These are phyloP conservation scores for Eustoma russellianum DNA, from an alignment of 257 asterid genomes.

Conservation along the genomic window DNA sequence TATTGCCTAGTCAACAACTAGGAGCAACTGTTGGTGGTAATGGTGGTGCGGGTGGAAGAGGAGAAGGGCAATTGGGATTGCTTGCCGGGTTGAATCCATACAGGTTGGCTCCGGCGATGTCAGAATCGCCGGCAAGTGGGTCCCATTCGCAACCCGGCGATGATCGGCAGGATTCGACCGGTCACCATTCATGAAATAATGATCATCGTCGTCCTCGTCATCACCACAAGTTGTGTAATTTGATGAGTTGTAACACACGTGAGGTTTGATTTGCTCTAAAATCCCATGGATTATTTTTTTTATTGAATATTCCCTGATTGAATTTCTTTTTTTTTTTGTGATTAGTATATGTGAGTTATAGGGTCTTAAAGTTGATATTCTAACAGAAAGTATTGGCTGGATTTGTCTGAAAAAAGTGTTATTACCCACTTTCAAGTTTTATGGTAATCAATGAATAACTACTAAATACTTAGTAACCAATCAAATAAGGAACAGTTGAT, in stretches of 20 bases:
- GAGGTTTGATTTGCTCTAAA: constrained; percentile 29
- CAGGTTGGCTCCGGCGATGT: constrained; percentile 43
- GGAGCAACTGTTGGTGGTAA: constrained; percentile 17
- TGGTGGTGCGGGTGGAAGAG: constrained; percentile 25
- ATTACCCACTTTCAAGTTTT: too few relatives aligned
- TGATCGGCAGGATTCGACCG: constrained; percentile 57
- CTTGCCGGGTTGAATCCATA: constrained; percentile 47
- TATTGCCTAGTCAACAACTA: constrained; percentile 59
- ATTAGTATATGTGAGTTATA: constrained; percentile 37
- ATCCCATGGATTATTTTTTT: background rate
- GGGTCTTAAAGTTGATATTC: constrained; percentile 46
- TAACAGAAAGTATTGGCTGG: constrained; percentile 30
- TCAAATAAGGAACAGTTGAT: too few relatives aligned
- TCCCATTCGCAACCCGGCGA: constrained; percentile 62
- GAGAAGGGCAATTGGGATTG: constrained; percentile 64
- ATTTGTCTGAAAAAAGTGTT: constrained; percentile 6
- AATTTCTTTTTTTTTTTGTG: constrained; percentile 27
- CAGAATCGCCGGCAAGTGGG: constrained; percentile 71
- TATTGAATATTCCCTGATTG: constrained; percentile 18
- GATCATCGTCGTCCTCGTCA: constrained; percentile 1
- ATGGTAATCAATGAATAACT: too few relatives aligned
- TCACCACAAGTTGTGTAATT: constrained; percentile 23
- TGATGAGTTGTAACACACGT: constrained; percentile 33
- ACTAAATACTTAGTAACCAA: too few relatives aligned
- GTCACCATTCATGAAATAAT: constrained; percentile 54